phyloP scores from a whole-genome alignment of 2,329 filamentous ascomycete species.

The Lachnellula arida region DNA sequence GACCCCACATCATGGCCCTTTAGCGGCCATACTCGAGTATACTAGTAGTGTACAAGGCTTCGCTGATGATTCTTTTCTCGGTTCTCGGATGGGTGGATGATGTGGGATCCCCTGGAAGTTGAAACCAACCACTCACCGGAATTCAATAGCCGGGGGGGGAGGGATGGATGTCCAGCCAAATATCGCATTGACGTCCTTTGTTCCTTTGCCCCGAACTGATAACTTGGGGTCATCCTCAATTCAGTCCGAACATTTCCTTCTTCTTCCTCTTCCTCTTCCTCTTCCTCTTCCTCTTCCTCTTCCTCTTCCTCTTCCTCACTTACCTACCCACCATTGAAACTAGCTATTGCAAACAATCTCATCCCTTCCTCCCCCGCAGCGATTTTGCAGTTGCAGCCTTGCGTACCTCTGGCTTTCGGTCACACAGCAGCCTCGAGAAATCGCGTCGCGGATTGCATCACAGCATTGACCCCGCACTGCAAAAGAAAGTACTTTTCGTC shows the following conservation, averaged over 20 bases:
- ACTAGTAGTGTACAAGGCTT: too few species aligned
- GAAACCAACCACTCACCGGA: background rate
- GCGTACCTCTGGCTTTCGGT: background rate
- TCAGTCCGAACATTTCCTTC: too few species aligned
- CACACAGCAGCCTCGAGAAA: background rate
- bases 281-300: too few species aligned
- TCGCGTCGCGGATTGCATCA: background rate
- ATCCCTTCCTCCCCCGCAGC: background rate
- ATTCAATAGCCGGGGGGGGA: background rate
- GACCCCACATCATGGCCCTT: too few species aligned
- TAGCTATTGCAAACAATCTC: background rate
- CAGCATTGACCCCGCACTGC: background rate
- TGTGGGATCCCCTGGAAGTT: background rate
- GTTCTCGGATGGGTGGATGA: slow-evolving; percentile 2
- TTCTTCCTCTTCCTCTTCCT: too few species aligned
- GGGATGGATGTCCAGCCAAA: too few species aligned
- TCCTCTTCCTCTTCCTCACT: too few species aligned
- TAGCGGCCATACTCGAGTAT: too few species aligned
- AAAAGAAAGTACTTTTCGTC: background rate
- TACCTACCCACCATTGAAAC: too few species aligned
- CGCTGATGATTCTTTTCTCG: too few species aligned
- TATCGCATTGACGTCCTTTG: background rate
- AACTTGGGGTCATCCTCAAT: too few species aligned
- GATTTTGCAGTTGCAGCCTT: background rate
- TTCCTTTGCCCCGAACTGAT: background rate